Conservation (phyloP, 306 rosid species). For the Ormosia semicastrata region DNA sequence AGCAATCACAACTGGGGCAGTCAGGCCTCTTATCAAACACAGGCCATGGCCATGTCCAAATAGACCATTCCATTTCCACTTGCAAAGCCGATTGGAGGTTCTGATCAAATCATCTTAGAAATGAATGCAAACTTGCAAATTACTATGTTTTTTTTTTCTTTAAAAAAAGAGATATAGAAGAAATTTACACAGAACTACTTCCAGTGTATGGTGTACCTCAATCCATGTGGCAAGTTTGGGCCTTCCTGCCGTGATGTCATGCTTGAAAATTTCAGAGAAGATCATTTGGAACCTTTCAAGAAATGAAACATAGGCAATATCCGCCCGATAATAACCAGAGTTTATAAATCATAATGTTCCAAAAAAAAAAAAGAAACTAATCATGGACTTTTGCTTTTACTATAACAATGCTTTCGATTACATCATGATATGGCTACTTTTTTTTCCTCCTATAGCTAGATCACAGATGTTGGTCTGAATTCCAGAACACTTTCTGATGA, state of each 20-base stretch:
- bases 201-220: slow-evolving; percentile 32
- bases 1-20: background rate
- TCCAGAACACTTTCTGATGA: background rate
- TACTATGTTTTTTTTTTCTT: no score
- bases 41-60: background rate
- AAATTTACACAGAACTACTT: background rate
- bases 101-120: no score
- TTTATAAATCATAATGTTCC: background rate
- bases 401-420: background rate
- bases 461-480: background rate
- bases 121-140: no score
- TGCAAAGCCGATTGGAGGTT: no score
- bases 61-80: background rate
- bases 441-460: background rate
- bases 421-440: background rate
- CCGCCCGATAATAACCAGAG: slow-evolving; percentile 37
- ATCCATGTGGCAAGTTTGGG: slow-evolving; percentile 51
- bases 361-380: background rate
- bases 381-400: background rate
- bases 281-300: slow-evolving; percentile 43
- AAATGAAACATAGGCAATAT: slow-evolving; percentile 47
- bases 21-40: background rate
- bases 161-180: background rate
- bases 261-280: slow-evolving; percentile 32
- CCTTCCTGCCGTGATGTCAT: slow-evolving; percentile 45